Percentiles rank a stretch among this genome's conserved stretches.
phyloP scores from a whole-genome alignment of 164 flowering plant species.

The Umbilicus rupestris region DNA sequence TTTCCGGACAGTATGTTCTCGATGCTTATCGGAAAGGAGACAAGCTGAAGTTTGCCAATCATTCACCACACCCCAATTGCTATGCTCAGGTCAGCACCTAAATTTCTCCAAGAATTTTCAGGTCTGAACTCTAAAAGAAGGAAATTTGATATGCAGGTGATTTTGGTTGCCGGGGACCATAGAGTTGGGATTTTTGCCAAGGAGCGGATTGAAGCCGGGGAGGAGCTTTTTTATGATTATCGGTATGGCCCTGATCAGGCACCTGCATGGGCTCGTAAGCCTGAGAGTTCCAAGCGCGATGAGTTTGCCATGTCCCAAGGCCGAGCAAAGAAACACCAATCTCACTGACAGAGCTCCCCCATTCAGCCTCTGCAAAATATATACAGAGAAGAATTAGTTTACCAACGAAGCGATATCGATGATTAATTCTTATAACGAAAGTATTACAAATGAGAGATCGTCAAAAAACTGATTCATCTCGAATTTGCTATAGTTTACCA shows the following conservation, averaged over 20 bases:
- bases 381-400: no score
- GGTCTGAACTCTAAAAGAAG: neutral
- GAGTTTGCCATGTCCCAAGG: constrained; percentile 48
- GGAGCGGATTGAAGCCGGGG: constrained; percentile 80
- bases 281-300: constrained; percentile 66
- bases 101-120: neutral
- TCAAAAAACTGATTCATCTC: no score
- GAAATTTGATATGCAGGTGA: constrained; percentile 40
- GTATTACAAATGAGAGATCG: no score
- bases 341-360: constrained; percentile 21
- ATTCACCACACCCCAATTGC: constrained; percentile 88
- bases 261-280: constrained; percentile 89
- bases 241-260: constrained; percentile 81
- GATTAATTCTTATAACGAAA: no score
- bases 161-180: constrained; percentile 96
- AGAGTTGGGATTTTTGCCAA: constrained; percentile 93
- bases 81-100: constrained; percentile 64
- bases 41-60: constrained; percentile 96
- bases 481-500: no score
- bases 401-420: no score
- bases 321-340: constrained; percentile 81
- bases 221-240: constrained; percentile 93
- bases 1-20: constrained; percentile 64
- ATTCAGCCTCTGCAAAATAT: no score
- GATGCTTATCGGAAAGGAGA: constrained; percentile 98